Conservation (phyloP, 805 yeast genomes). For the Lipomyces sp. region DNA sequence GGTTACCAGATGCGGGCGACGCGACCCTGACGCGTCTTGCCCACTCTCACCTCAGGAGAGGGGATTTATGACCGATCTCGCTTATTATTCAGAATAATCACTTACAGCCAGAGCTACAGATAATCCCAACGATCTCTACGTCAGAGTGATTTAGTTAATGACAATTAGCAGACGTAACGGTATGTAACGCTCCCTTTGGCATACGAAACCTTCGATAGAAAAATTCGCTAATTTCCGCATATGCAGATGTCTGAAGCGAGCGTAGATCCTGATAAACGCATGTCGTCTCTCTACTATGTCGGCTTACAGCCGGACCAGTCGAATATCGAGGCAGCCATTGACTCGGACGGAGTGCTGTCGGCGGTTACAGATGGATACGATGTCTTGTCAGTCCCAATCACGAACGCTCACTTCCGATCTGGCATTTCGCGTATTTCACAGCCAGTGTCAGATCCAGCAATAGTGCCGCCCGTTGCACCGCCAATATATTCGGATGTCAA, state of each 20-base stretch:
- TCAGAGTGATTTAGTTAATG: not conserved
- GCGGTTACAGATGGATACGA: conserved; percentile 30
- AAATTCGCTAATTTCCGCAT: not conserved
- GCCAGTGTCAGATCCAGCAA: not conserved
- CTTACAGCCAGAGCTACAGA: not conserved
- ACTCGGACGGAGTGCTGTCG: conserved; percentile 16
- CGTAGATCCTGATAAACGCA: not conserved
- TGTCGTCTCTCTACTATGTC: conserved; percentile 6
- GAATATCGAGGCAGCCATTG: conserved; percentile 2
- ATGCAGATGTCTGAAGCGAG: not conserved
- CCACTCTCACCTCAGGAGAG: too few relatives aligned
- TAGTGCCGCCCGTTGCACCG: conserved; percentile 12
- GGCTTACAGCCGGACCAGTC: conserved; percentile 28
- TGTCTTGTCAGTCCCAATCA: conserved; percentile 25
- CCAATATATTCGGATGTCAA: conserved; percentile 27
- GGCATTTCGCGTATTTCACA: conserved; percentile 21
- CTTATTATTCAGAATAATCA: not conserved
- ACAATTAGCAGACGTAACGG: not conserved
- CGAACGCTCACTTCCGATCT: conserved; percentile 24
- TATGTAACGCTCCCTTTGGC: not conserved
- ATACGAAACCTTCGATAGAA: not conserved
- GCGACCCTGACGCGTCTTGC: not conserved
- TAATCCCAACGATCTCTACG: not conserved
- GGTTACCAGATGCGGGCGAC: not conserved
- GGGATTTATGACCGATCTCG: not conserved